These are phyloP conservation scores for Pezicula radicicola DNA, from an alignment of 2,329 filamentous ascomycete genomes.

Conservation along the genomic window DNA sequence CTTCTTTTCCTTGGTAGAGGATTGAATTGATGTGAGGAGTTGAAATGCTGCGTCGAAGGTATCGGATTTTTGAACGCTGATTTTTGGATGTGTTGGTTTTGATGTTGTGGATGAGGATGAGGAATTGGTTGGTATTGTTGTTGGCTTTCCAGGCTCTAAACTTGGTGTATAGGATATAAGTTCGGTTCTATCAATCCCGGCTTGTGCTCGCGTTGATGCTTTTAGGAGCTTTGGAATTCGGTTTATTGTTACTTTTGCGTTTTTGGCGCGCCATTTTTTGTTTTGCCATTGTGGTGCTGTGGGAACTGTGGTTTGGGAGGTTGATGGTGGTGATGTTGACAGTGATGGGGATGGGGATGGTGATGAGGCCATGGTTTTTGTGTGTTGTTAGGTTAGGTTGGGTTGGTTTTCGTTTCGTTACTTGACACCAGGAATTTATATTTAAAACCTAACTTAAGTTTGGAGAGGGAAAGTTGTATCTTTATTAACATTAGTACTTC, in stretches of 20 bases:
- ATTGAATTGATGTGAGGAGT: conserved; percentile 17
- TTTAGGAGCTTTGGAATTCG: conserved; percentile 17
- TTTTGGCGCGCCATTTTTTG: conserved; percentile 14
- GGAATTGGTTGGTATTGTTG: background rate
- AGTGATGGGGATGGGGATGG: no score
- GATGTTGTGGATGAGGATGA: background rate
- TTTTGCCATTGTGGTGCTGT: background rate
- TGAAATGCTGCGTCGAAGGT: conserved; percentile 53
- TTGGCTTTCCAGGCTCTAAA: background rate
- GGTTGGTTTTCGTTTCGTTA: no score
- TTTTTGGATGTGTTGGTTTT: conserved; percentile 18
- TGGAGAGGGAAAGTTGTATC: no score
- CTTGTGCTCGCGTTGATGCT: conserved; percentile 8
- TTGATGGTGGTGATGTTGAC: no score
- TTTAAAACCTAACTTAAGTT: no score
- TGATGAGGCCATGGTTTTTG: no score
- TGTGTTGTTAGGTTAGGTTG: no score
- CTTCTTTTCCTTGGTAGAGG: no score
- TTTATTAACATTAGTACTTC: no score
- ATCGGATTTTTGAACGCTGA: conserved; percentile 55
- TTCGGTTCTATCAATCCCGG: conserved; percentile 10
- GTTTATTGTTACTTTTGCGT: conserved; percentile 21
- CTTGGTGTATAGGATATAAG: conserved; percentile 12
- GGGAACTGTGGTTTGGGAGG: no score
- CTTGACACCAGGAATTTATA: no score